Evolutionary conservation across 257 asterid species (phyloP), one percentile per base, ranked within the genome.

Genomic region (Lycium ferocissimum): DNA sequence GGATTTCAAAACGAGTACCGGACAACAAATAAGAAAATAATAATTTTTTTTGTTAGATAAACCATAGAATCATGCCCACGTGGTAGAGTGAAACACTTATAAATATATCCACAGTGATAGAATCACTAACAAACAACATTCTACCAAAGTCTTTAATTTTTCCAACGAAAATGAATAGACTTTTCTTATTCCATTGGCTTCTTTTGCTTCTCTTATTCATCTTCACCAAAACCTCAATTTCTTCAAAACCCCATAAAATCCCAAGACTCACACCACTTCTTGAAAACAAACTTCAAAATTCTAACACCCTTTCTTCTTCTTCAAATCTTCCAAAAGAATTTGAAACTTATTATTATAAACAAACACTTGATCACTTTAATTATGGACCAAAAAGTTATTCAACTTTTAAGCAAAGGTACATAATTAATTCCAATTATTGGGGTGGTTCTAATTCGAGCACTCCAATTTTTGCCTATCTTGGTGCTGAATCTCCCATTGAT

Each of bases 361-460:
- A 95, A 84, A 92, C 95, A 0, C 85, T 95, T 22, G 98, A 95
- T 84, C 98, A 95, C 80, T 95, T 95, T 87, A 93, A 93, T 84
- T 95, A 87, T 17, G 91, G 89, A 56, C 93, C 97, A 2, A 58
- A 85, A 15, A 92, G 98, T 67, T 93, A 90, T 81, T 84, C 88
- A 26, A 90, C 88, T 14, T 95, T 94, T 88, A 59, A 79, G 9
- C 97, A 93, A 69, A 90, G 82, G 85, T 94, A 91, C 47, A 85
- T 90, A 1, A 83, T 93, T 6, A 88, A 83, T 79, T 85, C 88
- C 8, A 83, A 88, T 35, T 40, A 86, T 0, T 94, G 97, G 97
- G 93, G 94, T 35, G 95, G 96, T 9, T 81, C 90, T 0, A 43
- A 66, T 9, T 78, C 93, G 7, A 87, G 63, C 33, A 82, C 95